Percentiles rank a stretch among this genome's conserved stretches.
These are phyloP conservation scores for Eucalyptus pauciflora DNA, from an alignment of 345 rosid genomes.

Conservation along the genomic window DNA sequence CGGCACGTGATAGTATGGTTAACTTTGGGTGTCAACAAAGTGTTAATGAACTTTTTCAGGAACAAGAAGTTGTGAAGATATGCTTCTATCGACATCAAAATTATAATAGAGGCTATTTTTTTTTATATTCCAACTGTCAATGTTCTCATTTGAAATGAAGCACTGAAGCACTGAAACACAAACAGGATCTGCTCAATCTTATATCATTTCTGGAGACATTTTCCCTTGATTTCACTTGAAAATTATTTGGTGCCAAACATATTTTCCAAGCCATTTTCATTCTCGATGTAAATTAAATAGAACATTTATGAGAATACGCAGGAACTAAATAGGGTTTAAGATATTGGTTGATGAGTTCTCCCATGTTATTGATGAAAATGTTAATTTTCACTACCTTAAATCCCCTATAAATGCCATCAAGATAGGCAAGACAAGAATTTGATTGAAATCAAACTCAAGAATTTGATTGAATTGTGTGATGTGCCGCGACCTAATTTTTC, in stretches of 20 bases:
- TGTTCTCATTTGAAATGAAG: background rate
- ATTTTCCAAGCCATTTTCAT: background rate
- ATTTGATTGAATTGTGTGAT: background rate
- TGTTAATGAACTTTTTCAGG: too few relatives aligned
- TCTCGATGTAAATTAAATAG: background rate
- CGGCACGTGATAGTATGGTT: too few relatives aligned
- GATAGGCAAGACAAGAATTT: too few relatives aligned
- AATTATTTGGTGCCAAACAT: background rate
- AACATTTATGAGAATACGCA: background rate
- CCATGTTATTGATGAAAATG: background rate
- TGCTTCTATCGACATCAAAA: too few relatives aligned
- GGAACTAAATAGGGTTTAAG: background rate
- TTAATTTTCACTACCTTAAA: background rate
- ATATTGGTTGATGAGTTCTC: background rate
- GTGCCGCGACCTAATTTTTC: background rate
- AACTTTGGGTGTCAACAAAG: too few relatives aligned
- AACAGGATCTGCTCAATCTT: background rate
- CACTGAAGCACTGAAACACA: background rate
- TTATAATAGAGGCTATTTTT: background rate
- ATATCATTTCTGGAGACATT: background rate
- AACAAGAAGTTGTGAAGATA: too few relatives aligned
- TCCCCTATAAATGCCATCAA: too few relatives aligned
- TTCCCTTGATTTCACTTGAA: background rate
- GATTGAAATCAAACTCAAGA: too few relatives aligned
- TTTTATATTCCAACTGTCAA: background rate